Percentiles rank a stretch among this genome's conserved stretches.
Evolutionary conservation across 2,329 filamentous ascomycete genomes (phyloP).

Genomic region (Chalaropsis thielavioides): DNA sequence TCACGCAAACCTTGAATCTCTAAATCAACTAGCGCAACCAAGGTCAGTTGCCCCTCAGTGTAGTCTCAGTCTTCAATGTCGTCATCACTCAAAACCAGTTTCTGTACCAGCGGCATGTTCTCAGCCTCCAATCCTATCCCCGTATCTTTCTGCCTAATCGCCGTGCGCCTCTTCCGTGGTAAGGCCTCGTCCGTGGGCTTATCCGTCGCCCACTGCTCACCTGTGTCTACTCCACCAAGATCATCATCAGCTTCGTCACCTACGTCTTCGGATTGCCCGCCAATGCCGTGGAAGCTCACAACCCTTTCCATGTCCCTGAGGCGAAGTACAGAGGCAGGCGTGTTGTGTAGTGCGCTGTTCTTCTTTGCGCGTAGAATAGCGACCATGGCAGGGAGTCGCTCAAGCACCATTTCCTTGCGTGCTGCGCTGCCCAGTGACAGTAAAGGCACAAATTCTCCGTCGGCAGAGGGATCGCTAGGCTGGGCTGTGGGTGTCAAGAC

Average conservation of each 20-base stretch:
- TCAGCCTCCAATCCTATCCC: constrained; percentile 26
- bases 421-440: constrained; percentile 51
- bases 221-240: constrained; percentile 12
- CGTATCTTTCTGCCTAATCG: constrained; percentile 25
- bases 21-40: no score
- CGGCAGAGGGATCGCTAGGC: constrained; percentile 17
- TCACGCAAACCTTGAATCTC: no score
- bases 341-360: constrained; percentile 19
- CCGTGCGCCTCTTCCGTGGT: constrained; percentile 33
- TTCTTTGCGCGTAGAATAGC: constrained; percentile 41
- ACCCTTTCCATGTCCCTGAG: constrained; percentile 51
- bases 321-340: constrained; percentile 22
- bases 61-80: constrained; percentile 57
- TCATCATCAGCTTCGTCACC: constrained; percentile 31
- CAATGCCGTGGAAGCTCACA: constrained; percentile 49
- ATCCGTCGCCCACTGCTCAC: constrained; percentile 43
- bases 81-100: constrained; percentile 63
- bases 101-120: constrained; percentile 37
- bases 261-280: constrained; percentile 21
- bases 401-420: constrained; percentile 61
- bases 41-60: neutral
- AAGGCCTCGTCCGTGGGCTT: constrained; percentile 40
- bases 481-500: neutral
- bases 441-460: constrained; percentile 26
- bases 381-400: constrained; percentile 74